These are phyloP conservation scores for Rhynchosporium secalis DNA, from an alignment of 2,329 filamentous ascomycete genomes.

Conservation along the genomic window DNA sequence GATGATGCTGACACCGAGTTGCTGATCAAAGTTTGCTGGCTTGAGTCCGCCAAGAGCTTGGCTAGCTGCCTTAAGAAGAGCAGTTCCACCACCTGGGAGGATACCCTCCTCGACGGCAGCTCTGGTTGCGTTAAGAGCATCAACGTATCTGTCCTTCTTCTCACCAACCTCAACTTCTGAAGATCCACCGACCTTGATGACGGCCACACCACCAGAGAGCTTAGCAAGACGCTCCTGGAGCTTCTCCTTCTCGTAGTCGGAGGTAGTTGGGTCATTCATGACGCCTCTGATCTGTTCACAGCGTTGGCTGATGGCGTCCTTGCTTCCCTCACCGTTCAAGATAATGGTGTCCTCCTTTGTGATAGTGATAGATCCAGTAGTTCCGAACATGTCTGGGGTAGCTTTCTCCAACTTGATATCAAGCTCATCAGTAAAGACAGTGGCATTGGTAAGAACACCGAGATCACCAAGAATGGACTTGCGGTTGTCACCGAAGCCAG, in stretches of 20 bases:
- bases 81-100: slow-evolving; percentile 96
- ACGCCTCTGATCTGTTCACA: slow-evolving; percentile 99
- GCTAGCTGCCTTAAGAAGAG: slow-evolving; percentile 92
- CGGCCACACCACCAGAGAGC: slow-evolving; percentile 96
- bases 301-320: slow-evolving; percentile 89
- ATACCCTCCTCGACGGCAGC: slow-evolving; percentile 99
- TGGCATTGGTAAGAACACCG: slow-evolving; percentile 92
- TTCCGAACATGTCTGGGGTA: slow-evolving; percentile 92
- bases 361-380: slow-evolving; percentile 97
- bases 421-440: slow-evolving; percentile 97
- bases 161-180: slow-evolving; percentile 98
- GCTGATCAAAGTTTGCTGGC: slow-evolving; percentile 96
- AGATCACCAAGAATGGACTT: slow-evolving; percentile 99
- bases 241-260: slow-evolving; percentile 99
- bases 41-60: slow-evolving; percentile 84
- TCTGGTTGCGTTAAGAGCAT: slow-evolving; percentile 95
- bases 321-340: slow-evolving; percentile 93
- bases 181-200: slow-evolving; percentile 97
- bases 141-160: slow-evolving; percentile 99
- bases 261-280: slow-evolving; percentile 89
- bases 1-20: slow-evolving; percentile 95
- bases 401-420: slow-evolving; percentile 99
- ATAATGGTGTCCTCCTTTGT: slow-evolving; percentile 99
- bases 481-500: slow-evolving; percentile 99
- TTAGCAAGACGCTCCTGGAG: slow-evolving; percentile 99